phyloP scores from a whole-genome alignment of 164 flowering plant genomes.

The Vitis amurensis region DNA sequence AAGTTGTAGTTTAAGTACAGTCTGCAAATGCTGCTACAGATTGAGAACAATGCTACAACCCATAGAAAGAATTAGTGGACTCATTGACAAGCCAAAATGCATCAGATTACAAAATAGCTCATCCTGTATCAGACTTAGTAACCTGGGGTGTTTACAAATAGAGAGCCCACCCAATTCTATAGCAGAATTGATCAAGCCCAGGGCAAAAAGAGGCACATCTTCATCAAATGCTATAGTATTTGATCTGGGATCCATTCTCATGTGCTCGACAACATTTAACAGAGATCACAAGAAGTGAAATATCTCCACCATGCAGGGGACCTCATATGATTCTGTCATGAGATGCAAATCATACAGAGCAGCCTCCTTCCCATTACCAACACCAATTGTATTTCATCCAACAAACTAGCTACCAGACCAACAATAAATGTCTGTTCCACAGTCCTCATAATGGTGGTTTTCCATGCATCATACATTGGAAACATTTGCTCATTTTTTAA shows the following conservation, averaged over 20 bases:
- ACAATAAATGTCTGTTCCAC: neutral
- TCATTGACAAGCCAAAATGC: conserved; percentile 67
- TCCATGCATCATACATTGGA: too few species aligned
- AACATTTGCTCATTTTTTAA: too few species aligned
- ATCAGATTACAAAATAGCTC: conserved; percentile 56
- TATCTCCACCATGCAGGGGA: conserved; percentile 69
- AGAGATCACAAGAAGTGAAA: conserved; percentile 62
- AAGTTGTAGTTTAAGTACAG: conserved; percentile 57
- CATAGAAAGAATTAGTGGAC: conserved; percentile 64
- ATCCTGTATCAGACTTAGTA: conserved; percentile 53
- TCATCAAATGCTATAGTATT: conserved; percentile 63
- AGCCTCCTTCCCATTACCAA: conserved; percentile 30
- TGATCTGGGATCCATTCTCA: conserved; percentile 42
- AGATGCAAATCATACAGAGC: conserved; percentile 27
- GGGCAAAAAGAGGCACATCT: conserved; percentile 69
- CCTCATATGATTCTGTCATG: conserved; percentile 59
- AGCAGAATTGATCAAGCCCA: conserved; percentile 61
- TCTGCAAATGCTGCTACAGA: conserved; percentile 58
- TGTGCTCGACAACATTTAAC: conserved; percentile 46
- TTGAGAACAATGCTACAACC: conserved; percentile 65
- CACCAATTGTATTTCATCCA: conserved; percentile 27
- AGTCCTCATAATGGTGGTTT: too few species aligned
- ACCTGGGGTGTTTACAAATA: conserved; percentile 44
- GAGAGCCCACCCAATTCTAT: conserved; percentile 60
- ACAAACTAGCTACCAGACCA: conserved; percentile 13